Evolutionary conservation across 176 grass and related monocot genomes (phyloP), one percentile per base, ranked within the genome.

Genomic region (Dendrocalamus sinicus): DNA sequence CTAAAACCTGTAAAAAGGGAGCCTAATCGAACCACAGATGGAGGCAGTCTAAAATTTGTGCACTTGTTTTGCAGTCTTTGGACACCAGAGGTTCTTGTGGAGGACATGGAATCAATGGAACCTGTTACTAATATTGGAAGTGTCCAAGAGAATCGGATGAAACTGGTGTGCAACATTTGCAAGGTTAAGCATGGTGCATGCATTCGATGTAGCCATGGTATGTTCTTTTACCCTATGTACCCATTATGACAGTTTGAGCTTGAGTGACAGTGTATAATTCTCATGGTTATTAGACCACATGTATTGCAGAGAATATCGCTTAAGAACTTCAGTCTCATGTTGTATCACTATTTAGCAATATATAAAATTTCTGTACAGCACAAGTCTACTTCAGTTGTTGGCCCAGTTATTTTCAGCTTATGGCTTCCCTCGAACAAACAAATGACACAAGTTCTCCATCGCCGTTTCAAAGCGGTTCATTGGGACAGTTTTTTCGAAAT

Each of bases 121-220:
- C 94, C 94, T 23, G 58, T 94, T 88, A 87, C 87, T 43, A 91
- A 92, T 55, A 24, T 84, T 22, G 85, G 57, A 82, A 69, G 81
- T 73, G 70, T 94, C 67, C 91, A 85, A 71, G 89, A 93, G 51
- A 94, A 85, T 59, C 89, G 89, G 15, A 89, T 77, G 82, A 96
- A 94, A 60, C 83, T 99, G 72, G 74, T 92, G 2, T 99, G 97
- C 83, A 96, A 79, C 26, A 89, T 99, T 46, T 99, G 97, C 89
- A 99, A 99, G 85, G 81, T 96, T 75, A 99, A 99, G 88, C 89
- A 94, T 81, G 97, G 97, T 77, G 94, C 89, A 80, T 99, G 97
- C 72, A 40, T 99, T 62, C 91, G 97, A 53, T 99, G 97, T 78
- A 99, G 94, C 85, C 97, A 99, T 92, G 97, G 97, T 99, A 94